phyloP scores from a whole-genome alignment of 495 filamentous ascomycete genomes.

The Talaromyces wortmannii region DNA sequence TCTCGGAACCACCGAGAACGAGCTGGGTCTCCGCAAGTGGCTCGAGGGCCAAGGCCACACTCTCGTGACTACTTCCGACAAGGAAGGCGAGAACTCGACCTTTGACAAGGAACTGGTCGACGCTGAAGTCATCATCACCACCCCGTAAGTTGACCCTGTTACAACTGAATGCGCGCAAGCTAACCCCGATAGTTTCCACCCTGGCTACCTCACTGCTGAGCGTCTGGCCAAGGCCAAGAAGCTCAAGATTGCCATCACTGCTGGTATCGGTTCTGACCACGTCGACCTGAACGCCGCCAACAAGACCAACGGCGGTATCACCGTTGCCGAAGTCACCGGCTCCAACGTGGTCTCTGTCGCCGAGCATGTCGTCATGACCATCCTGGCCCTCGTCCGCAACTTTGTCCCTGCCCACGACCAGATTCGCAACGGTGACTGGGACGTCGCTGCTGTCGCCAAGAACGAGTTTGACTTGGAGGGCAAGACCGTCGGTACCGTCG shows the following conservation, averaged over 20 bases:
- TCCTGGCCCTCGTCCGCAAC: conserved; percentile 93
- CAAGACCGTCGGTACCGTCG: conserved; percentile 98
- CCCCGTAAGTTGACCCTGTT: conserved; percentile 56
- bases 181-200: conserved; percentile 75
- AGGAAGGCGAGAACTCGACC: conserved; percentile 86
- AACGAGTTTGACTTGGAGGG: conserved; percentile 94
- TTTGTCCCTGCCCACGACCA: conserved; percentile 96
- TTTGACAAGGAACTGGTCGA: conserved; percentile 96
- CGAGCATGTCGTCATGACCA: conserved; percentile 98
- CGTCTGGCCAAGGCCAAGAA: conserved; percentile 98
- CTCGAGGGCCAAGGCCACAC: conserved; percentile 93
- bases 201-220: conserved; percentile 94
- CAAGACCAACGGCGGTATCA: conserved; percentile 96
- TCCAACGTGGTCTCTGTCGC: conserved; percentile 87
- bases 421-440: conserved; percentile 83
- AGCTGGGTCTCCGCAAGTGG: conserved; percentile 94
- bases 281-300: conserved; percentile 96
- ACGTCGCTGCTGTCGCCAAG: conserved; percentile 94
- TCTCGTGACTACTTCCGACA: conserved; percentile 93
- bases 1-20: conserved; percentile 94
- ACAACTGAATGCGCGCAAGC: not conserved
- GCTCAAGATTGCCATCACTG: conserved; percentile 92
- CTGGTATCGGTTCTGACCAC: conserved; percentile 97
- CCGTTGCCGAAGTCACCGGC: conserved; percentile 94
- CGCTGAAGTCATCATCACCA: conserved; percentile 98